Evolutionary conservation across 2,329 filamentous ascomycete species (phyloP), one percentile per base, ranked within the genome.

Genomic region (Trichoderma guizhouense): DNA sequence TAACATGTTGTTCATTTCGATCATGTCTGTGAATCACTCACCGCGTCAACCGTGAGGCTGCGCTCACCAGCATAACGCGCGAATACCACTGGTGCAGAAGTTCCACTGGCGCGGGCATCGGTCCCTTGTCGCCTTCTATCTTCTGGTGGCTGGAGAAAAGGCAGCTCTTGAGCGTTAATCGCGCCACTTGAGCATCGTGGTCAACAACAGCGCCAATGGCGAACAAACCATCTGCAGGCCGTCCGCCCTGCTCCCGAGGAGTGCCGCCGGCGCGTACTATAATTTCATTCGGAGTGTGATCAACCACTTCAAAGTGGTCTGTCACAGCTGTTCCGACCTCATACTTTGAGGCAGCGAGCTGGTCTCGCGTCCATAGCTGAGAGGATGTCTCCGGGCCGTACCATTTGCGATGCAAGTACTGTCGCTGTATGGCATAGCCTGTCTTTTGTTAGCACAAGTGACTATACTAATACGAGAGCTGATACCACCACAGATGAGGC

Each of bases 241-340:
- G 85, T 2, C 87, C 84, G 0, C 83, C 86, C 58, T 82, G 82
- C 58, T 87, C 87, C 26, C 88, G 83, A 0, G 91, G 91, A 2
- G 88, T 88, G 73, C 90, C 91, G 18, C 91, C 91, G 74, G 88
- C 91, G 26, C 91, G 88, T 26, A 93, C 85, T 1, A 89, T 84
- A 72, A 93, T 90, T 12, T 85, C 83, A 7, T 84, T 85, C 0
- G 86, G 82, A 0, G 87, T 90, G 81, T 91, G 91, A 68, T 90
- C 87, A 1, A 93, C 82, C 0, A 93, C 90, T 79, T 93, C 89
- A 77, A 93, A 93, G 79, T 93, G 91, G 78, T 93, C 90, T 3
- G 89, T 91, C 71, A 93, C 87, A 53, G 84, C 78, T 1, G 91
- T 91, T 39, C 91, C 91, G 51, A 86, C 83, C 24, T 89, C 86